Evolutionary conservation across 2,329 filamentous ascomycete genomes (phyloP).

Genomic region (Aspergillus ochraceus): DNA sequence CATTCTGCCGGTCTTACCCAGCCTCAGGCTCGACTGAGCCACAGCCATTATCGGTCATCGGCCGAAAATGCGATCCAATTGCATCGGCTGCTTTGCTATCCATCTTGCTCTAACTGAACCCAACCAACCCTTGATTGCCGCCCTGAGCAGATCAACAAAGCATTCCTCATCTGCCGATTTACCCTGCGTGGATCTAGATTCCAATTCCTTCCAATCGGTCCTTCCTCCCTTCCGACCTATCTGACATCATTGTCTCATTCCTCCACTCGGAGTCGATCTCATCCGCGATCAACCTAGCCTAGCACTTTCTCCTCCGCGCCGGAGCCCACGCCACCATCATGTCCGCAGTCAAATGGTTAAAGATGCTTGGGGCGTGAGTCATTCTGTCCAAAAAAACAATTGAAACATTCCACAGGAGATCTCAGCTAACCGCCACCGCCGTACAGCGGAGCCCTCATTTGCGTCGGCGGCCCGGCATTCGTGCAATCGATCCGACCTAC

Average conservation of each 20-base stretch:
- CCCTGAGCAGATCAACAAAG: background rate
- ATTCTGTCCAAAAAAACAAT: background rate
- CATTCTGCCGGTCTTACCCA: background rate
- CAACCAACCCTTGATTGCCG: too few relatives aligned
- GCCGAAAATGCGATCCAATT: background rate
- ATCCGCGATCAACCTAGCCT: background rate
- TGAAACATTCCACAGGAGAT: background rate
- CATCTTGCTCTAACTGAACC: background rate
- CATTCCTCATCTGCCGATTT: background rate
- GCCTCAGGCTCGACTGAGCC: background rate
- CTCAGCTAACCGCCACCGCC: constrained; percentile 6
- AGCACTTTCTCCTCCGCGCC: background rate
- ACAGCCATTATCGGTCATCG: background rate
- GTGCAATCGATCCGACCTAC: constrained; percentile 72
- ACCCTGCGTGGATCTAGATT: background rate
- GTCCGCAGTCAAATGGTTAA: constrained; percentile 55
- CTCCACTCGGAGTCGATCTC: background rate
- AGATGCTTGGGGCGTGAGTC: constrained; percentile 71
- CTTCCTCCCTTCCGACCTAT: background rate
- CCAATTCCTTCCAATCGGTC: background rate
- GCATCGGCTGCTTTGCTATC: background rate
- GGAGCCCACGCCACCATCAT: constrained; percentile 33
- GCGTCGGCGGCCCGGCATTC: constrained; percentile 81
- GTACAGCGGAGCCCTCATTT: constrained; percentile 66
- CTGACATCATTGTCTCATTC: constrained; percentile 8